Base-by-base conservation (phyloP, 768 basidiomycete species). In the Neoboletus magnificus region DNA sequence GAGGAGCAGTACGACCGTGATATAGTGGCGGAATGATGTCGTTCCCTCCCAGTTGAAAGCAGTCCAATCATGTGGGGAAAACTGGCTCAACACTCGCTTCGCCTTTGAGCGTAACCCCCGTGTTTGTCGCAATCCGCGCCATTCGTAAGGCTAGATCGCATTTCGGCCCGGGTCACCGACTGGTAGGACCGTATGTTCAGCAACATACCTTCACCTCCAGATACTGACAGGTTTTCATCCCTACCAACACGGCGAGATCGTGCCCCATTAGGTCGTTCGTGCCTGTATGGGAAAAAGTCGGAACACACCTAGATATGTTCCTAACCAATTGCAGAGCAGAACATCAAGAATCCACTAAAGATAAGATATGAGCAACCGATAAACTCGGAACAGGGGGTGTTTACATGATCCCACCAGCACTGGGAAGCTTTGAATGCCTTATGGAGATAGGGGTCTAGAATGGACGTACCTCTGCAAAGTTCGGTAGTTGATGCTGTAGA, bases 401-500 rank as follows among this genome's bases (percentile, higher is more conserved):
- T 64, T 76, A 91, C 90, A 76, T 93, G 91, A 68, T 93, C 91
- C 91, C 91, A 93, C 91, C 91, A 93, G 65, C 91, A 93, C 89
- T 91, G 48, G 50, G 49, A 48, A 41, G 22, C 18, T 20, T 47
- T 58, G 41, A 66, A 65, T 58, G 46, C 51, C 52, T 51, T 40
- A 41, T 36, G 66, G 63, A 63, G 62, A 61, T 57, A 61, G 53
- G 44, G 42, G 27, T 36, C 37, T 41, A 53, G 46, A 56, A 51
- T 54, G 35, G 59, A 70, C 81, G 50, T 72, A 89, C 90, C 83
- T 93, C 91, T 47, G 82, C 85, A 67, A 93, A 93, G 68, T 93
- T 93, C 23, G 91, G 76, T n/a, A 93, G 72, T 66, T 93, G 91
- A 70, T 93, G 91, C 66, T 91, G 87, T 15, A 93, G 71, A 53